Evolutionary conservation across 148 eudicot species (phyloP), one percentile per base, ranked within the genome.

Genomic region (Nepenthes mirabilis): DNA sequence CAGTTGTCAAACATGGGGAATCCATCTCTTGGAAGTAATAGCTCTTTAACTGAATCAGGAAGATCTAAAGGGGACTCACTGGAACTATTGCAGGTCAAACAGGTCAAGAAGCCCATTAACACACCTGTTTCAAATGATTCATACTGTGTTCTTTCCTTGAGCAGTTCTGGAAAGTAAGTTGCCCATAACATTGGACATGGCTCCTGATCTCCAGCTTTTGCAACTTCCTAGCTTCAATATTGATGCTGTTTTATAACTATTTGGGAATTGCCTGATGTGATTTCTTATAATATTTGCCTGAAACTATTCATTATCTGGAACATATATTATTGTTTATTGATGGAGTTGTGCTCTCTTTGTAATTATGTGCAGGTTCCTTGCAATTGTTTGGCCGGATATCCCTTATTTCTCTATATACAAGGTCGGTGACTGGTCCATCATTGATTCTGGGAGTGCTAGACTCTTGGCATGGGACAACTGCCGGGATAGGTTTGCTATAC

Each of bases 131-230:
- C 99, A 11, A 97, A 94, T 65, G 99, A 89, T 77, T 86, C 96
- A 36, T 89, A 86, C 66, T 79, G 95, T 4, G 89, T 93, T 62
- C 81, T 88, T 65, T 88, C 99, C 56, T 75, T 93, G 60, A 93
- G 99, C 85, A 88, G 96, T 77, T 84, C 96, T 1, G 96, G 91
- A 66, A 93, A 86, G 99, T 93, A 86, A 85, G 96, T 86, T 65
- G 56, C 36, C 11, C 47, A 1, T 36, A 2, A 1, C 23, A 2
- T 58, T 58, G 36, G 37, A 55, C 36, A 32, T 33, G 6, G 11
- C 55, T 53, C 14, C 7, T 2, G 32, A 3, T 7, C 33, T 23
- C 23, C 23, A 23, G 23, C 23, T 23, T 23, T 23, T 23, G 23
- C 23, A 23, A 23, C 23, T 23, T 23, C 23, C 23, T 23, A 23